Evolutionary conservation across 345 rosid genomes (phyloP), one percentile per base, ranked within the genome.

Genomic region (Triadica sebifera): DNA sequence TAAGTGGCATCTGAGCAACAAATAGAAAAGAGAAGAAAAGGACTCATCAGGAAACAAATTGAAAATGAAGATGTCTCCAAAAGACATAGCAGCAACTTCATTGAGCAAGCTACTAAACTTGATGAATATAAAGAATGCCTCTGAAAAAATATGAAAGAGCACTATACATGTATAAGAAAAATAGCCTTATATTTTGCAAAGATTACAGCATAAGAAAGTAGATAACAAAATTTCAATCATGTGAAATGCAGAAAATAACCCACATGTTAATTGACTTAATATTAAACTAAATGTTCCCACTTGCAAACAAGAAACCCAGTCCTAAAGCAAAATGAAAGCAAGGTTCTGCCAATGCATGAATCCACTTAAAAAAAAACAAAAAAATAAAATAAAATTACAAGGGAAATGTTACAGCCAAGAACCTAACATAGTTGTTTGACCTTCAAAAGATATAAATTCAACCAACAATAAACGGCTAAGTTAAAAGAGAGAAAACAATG

Each of bases 1-100:
- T 52, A 34, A 84, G 80, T 49, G 93, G 89, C 74, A 80, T 79
- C 84, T 88, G 66, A 72, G 58, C 49, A 71, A 53, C 34, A 79
- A 65, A 61, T n/a, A 19, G 34, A 38, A 45, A 29, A 41, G 34
- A 64, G 5, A 65, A 38, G 41, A 50, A 25, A 60, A 12, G 24
- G 45, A 61, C 8, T 34, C 43, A 56, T 64, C 56, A 60, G 25
- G 11, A 61, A 29, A n/a, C 39, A 56, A 67, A 47, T 11, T 9
- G 19, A 74, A 74, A 37, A 65, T 2, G 12, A 16, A 0, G 50
- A 37, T 22, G 39, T 34, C 20, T 0, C 59, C 8, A 6, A 53
- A 0, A 56, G 49, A 29, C 8, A 37, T 5, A 15, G 2, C 17
- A 38, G 29, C 60, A 52, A 52, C 29, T 29, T 29, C 34, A 29